Conservation (phyloP, 306 rosid genomes). For the Medicago arabica region DNA sequence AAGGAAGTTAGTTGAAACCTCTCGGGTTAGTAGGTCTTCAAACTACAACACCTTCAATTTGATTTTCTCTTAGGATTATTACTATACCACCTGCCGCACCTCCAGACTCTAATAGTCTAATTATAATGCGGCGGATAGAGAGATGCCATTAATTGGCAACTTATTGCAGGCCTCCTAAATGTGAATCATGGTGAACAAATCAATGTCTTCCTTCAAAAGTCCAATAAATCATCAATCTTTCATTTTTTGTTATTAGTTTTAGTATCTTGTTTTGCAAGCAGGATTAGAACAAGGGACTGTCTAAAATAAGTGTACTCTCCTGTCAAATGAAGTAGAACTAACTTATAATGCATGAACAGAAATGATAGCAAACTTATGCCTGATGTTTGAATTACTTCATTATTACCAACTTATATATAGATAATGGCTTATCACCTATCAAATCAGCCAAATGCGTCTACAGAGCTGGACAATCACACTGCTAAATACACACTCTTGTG, state of each 20-base stretch:
- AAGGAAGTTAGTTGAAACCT: not conserved
- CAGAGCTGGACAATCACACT: not conserved
- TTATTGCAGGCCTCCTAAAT: no score
- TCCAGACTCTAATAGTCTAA: not conserved
- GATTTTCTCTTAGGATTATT: not conserved
- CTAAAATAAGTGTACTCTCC: not conserved
- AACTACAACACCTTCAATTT: not conserved
- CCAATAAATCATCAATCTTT: not conserved
- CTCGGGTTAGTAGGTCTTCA: not conserved
- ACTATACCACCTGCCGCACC: not conserved
- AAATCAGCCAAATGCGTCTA: not conserved
- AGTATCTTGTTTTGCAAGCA: not conserved
- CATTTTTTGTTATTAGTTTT: not conserved
- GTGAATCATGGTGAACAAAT: no score
- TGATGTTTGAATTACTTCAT: constrained; percentile 7
- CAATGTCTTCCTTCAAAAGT: not conserved
- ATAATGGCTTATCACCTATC: not conserved
- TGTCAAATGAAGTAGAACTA: constrained; percentile 19
- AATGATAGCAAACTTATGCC: constrained; percentile 4
- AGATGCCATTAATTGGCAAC: not conserved
- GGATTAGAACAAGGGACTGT: not conserved
- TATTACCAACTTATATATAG: not conserved
- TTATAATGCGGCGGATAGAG: not conserved
- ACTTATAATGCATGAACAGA: not conserved
- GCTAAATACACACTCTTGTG: not conserved